phyloP scores from a whole-genome alignment of 345 rosid species.

The Eucalyptus sp. region DNA sequence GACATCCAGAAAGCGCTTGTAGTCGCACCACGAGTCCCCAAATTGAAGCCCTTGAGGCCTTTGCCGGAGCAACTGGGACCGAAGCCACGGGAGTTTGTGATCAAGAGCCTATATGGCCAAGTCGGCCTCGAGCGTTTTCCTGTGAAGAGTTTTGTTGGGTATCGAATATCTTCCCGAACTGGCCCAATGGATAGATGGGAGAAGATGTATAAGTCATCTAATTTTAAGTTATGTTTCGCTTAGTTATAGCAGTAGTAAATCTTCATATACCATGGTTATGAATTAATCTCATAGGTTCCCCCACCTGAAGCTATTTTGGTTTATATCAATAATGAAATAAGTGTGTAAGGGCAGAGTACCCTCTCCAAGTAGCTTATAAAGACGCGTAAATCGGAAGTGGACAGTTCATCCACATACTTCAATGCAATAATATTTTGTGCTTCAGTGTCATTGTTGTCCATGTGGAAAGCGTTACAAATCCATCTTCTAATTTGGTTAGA shows the following conservation, averaged over 20 bases:
- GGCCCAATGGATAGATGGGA: background rate
- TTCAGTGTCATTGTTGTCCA: background rate
- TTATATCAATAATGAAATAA: background rate
- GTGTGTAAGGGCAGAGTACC: background rate
- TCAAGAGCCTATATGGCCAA: background rate
- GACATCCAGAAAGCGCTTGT: conserved; percentile 48
- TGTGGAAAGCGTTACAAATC: background rate
- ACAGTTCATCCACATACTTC: background rate
- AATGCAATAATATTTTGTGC: background rate
- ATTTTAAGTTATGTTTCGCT: background rate
- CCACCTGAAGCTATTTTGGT: background rate
- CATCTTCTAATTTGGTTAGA: background rate
- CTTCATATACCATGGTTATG: background rate
- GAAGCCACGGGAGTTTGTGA: background rate
- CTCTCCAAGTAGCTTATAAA: no score
- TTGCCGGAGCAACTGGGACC: background rate
- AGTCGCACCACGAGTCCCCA: conserved; percentile 14
- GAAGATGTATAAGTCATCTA: background rate
- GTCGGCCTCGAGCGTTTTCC: background rate
- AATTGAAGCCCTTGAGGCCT: background rate
- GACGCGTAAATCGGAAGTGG: no score
- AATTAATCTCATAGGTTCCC: background rate
- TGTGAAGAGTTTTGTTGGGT: background rate
- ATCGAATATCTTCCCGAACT: background rate
- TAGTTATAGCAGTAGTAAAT: background rate